Percentiles rank a stretch among this genome's conserved stretches.
Evolutionary conservation across 2,329 filamentous ascomycete species (phyloP).

Genomic region (Sporothrix sp.): DNA sequence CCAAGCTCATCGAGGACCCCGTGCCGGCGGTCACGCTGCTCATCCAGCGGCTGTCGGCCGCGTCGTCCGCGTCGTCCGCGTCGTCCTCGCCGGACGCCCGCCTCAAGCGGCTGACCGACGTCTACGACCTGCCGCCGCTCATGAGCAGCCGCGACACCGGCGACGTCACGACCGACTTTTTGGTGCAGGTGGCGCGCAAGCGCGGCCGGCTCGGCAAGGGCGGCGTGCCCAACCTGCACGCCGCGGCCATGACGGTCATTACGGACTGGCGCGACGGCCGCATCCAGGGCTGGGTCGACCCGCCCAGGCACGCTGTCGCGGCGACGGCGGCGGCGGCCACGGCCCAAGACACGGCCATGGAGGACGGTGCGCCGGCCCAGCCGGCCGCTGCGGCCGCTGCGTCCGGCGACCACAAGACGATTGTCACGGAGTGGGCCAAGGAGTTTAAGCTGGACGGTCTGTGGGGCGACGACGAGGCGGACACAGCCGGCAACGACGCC

Average conservation of each 20-base stretch:
- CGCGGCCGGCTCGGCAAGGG: constrained; percentile 79
- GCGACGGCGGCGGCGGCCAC: constrained; percentile 22
- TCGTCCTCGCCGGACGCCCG: constrained; percentile 39
- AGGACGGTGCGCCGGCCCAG: constrained; percentile 26
- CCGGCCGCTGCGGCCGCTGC: constrained; percentile 21
- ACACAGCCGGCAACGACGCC: constrained; percentile 45
- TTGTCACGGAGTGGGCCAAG: constrained; percentile 85
- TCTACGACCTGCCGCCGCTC: constrained; percentile 78
- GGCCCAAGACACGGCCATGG: constrained; percentile 16
- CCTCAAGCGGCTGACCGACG: constrained; percentile 65
- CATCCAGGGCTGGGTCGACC: constrained; percentile 84
- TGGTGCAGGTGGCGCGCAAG: constrained; percentile 91
- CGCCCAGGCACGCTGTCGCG: constrained; percentile 59
- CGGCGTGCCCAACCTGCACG: constrained; percentile 78
- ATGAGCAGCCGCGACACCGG: constrained; percentile 51
- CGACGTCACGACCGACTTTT: constrained; percentile 78
- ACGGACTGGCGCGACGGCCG: constrained; percentile 95
- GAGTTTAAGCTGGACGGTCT: constrained; percentile 93
- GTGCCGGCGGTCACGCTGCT: constrained; percentile 77
- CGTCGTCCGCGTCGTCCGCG: constrained; percentile 48
- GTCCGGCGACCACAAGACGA: constrained; percentile 63
- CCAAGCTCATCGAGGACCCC: constrained; percentile 89
- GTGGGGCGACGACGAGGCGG: constrained; percentile 56
- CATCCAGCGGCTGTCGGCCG: constrained; percentile 63
- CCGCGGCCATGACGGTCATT: constrained; percentile 85